Conservation (phyloP, 441 rosid species). For the Daphne laureola region DNA sequence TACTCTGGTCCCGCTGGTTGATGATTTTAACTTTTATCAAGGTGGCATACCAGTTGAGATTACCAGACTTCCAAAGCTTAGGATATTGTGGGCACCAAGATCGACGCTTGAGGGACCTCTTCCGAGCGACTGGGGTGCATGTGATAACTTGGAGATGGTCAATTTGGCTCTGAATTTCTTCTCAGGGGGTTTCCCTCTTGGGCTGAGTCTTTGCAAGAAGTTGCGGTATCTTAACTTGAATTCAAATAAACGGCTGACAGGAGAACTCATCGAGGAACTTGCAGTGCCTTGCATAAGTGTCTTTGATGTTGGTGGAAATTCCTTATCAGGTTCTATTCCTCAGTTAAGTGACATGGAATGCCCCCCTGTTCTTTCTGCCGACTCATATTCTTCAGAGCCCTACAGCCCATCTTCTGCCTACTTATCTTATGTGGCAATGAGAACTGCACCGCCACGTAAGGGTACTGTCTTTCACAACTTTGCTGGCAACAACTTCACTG, state of each 20-base stretch:
- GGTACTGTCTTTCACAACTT: constrained; percentile 36
- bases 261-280: constrained; percentile 35
- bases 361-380: constrained; percentile 15
- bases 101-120: constrained; percentile 37
- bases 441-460: constrained; percentile 15
- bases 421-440: constrained; percentile 26
- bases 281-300: constrained; percentile 49
- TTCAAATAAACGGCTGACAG: constrained; percentile 30
- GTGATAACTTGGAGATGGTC: constrained; percentile 44
- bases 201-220: constrained; percentile 31
- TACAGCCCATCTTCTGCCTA: constrained; percentile 29
- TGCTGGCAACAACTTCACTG: constrained; percentile 42
- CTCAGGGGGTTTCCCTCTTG: constrained; percentile 29
- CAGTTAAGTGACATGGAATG: constrained; percentile 26
- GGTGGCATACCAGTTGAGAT: constrained; percentile 38
- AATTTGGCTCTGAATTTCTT: constrained; percentile 45
- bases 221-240: constrained; percentile 41
- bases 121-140: constrained; percentile 37
- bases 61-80: constrained; percentile 34
- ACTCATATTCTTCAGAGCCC: constrained; percentile 12
- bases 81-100: constrained; percentile 52
- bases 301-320: constrained; percentile 44
- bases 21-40: constrained; percentile 45
- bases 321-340: constrained; percentile 42
- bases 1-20: constrained; percentile 17